These are phyloP conservation scores for Barbarea vulgaris DNA, from an alignment of 345 rosid genomes.

Conservation along the genomic window DNA sequence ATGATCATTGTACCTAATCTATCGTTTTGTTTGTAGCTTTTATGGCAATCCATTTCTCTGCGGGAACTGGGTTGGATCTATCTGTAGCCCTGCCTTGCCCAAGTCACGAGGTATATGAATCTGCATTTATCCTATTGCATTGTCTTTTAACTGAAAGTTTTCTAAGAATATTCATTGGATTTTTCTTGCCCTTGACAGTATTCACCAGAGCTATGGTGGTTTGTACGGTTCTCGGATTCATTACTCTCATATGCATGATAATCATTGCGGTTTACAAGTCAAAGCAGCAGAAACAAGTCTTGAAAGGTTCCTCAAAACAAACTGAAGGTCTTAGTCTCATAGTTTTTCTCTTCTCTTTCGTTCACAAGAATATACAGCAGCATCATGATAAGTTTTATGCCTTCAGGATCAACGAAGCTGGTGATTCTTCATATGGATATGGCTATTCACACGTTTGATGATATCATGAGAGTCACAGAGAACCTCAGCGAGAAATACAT, in stretches of 20 bases:
- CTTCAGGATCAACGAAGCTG: slow-evolving; percentile 76
- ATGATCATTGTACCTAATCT: background rate
- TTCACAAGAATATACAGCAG: background rate
- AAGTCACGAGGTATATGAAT: slow-evolving; percentile 58
- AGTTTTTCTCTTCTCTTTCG: background rate
- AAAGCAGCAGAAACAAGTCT: slow-evolving; percentile 49
- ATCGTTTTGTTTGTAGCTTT: slow-evolving; percentile 50
- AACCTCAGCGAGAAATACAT: slow-evolving; percentile 78
- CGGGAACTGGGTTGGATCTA: slow-evolving; percentile 84
- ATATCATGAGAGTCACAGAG: slow-evolving; percentile 89
- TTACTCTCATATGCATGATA: slow-evolving; percentile 54
- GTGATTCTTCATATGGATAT: slow-evolving; percentile 97
- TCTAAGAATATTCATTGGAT: background rate
- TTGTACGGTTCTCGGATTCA: slow-evolving; percentile 68
- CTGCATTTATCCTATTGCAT: background rate
- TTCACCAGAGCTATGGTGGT: slow-evolving; percentile 63
- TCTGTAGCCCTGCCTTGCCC: slow-evolving; percentile 57
- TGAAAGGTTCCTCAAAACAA: slow-evolving; percentile 41
- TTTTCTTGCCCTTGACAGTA: slow-evolving; percentile 37
- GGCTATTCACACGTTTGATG: slow-evolving; percentile 91
- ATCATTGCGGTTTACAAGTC: slow-evolving; percentile 69
- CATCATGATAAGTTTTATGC: background rate
- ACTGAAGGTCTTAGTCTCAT: slow-evolving; percentile 47
- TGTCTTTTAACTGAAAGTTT: background rate
- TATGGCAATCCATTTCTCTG: slow-evolving; percentile 75